Evolutionary conservation across 805 yeast species (phyloP).

Genomic region (Komagataella phaffii): DNA sequence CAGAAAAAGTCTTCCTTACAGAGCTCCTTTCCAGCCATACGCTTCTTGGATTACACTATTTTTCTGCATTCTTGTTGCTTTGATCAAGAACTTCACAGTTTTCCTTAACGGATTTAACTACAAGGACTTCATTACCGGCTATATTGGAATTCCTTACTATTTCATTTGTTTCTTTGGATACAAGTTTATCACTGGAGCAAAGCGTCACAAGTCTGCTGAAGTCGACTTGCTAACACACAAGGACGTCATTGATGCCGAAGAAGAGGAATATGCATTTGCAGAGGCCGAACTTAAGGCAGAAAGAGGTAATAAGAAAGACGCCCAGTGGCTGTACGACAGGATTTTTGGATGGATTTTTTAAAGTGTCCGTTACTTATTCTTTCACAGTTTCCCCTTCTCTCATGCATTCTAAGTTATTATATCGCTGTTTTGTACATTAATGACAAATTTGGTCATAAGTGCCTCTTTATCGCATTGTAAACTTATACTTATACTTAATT

Average conservation of each 20-base stretch:
- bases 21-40: slow-evolving; percentile 58
- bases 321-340: slow-evolving; percentile 16
- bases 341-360: slow-evolving; percentile 15
- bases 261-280: slow-evolving; percentile 19
- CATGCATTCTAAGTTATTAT: not conserved
- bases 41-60: slow-evolving; percentile 47
- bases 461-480: not conserved
- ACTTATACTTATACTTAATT: too few relatives aligned
- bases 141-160: slow-evolving; percentile 61
- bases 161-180: slow-evolving; percentile 41
- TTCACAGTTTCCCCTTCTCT: too few relatives aligned
- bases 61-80: slow-evolving; percentile 38
- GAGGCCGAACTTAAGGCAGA: slow-evolving; percentile 6
- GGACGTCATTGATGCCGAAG: slow-evolving; percentile 42
- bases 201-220: slow-evolving; percentile 34
- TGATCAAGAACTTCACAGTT: slow-evolving; percentile 62
- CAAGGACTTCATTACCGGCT: slow-evolving; percentile 63
- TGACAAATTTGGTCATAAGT: not conserved
- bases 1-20: slow-evolving; percentile 41
- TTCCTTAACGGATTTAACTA: slow-evolving; percentile 46
- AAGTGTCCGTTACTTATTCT: not conserved
- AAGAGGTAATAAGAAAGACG: slow-evolving; percentile 7
- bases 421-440: not conserved
- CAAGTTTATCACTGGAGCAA: slow-evolving; percentile 41
- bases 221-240: slow-evolving; percentile 48